Percentiles rank a stretch among this genome's conserved stretches.
phyloP scores from a whole-genome alignment of 2,329 filamentous ascomycete genomes.

The Xylaria polymorpha region DNA sequence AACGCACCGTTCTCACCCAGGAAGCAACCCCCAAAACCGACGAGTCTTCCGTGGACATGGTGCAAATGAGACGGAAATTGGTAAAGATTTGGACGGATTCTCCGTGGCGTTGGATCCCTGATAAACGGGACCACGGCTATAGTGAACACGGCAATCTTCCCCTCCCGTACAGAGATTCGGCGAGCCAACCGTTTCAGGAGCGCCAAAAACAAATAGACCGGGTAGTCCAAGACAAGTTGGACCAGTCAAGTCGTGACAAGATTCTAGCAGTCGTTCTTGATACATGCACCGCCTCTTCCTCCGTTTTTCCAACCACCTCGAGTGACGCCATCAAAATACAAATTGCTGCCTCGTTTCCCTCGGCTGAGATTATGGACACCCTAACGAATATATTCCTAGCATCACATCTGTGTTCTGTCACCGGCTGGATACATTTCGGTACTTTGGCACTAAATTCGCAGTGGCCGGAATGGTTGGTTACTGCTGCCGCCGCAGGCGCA shows the following conservation, averaged over 20 bases:
- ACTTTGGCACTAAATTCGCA: constrained; percentile 67
- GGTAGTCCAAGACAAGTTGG: constrained; percentile 58
- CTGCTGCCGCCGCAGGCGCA: constrained; percentile 71
- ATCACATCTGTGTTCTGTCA: constrained; percentile 66
- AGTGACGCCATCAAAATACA: constrained; percentile 60
- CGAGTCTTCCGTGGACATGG: constrained; percentile 55
- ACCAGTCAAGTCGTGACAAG: constrained; percentile 65
- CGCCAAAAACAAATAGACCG: constrained; percentile 54
- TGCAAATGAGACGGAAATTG: constrained; percentile 60
- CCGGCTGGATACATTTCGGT: constrained; percentile 70
- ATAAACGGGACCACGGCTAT: constrained; percentile 58
- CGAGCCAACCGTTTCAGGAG: constrained; percentile 55
- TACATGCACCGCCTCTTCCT: not conserved
- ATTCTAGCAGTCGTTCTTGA: constrained; percentile 72
- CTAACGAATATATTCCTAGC: constrained; percentile 71
- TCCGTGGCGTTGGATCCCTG: constrained; percentile 63
- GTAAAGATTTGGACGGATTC: constrained; percentile 63
- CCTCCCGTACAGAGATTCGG: constrained; percentile 54
- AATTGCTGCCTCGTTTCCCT: constrained; percentile 70
- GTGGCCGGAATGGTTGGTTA: constrained; percentile 69
- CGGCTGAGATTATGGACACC: constrained; percentile 60
- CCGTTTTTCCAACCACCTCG: not conserved
- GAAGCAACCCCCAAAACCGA: constrained; percentile 50
- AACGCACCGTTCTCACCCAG: constrained; percentile 44
- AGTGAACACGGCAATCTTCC: constrained; percentile 60